Evolutionary conservation across 768 basidiomycete species (phyloP), one percentile per base, ranked within the genome.

Genomic region (Calocera cornea): DNA sequence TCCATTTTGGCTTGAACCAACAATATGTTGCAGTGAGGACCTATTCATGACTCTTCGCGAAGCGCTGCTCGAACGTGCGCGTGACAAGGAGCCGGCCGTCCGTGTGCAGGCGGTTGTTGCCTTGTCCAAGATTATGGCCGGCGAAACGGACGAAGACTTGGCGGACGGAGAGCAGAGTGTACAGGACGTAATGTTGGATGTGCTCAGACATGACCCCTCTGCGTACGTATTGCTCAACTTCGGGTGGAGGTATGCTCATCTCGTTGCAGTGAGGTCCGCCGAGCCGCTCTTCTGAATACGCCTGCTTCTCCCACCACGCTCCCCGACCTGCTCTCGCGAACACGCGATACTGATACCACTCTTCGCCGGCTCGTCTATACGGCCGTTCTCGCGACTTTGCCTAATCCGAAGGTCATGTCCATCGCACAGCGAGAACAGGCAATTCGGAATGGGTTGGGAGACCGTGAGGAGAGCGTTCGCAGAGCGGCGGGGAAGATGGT

Each of bases 21-120:
- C 40, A 38, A 19, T 69, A 27, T 47, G 65, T 50, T 36, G 27
- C 73, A 97, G 95, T 69, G 89, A 90, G 74, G 88, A 90, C 19
- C 77, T 89, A 14, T 97, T 89, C 72, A 76, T 75, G 3, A 69
- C 77, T 0, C 82, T 97, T 1, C 84, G 87, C 34, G 70, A 78
- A 0, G 79, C 83, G 0, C 82, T 97, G 2, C 76, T 95, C 27
- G 88, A 86, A 1, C 83, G 95, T 29, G 76, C 88, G 12, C 78
- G 81, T 14, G 95, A 97, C 78, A 95, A 87, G 75, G 95, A 97
- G 73, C 72, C 82, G 0, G 74, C 79, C 24, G 83, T 97, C 14
- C 84, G 95, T 17, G 81, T 88, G 0, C 91, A 92, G 73, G 92
- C 90, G 3, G 85, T 87, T 8, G 81, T 89, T 33, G 89, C 89